Base-by-base conservation (phyloP, 768 basidiomycete genomes). In the Podaxis pistillaris region DNA sequence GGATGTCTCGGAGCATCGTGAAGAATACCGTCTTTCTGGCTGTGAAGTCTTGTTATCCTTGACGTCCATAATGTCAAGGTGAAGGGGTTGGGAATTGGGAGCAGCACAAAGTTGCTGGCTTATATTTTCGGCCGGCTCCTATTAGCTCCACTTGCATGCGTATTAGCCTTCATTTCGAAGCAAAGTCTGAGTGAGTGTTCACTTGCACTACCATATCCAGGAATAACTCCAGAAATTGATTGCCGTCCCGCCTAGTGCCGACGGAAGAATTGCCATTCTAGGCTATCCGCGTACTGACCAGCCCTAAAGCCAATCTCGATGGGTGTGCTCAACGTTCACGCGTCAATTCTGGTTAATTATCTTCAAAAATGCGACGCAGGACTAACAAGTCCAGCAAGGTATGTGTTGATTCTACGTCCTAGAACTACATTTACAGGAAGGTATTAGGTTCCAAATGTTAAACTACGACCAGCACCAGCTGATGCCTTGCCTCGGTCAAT, bases 391-490 rank as follows among this genome's bases (percentile, higher is more conserved):
- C 88, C 4, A 79, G 79, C 75, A 90, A 88, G 77, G 88, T 83
- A 63, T 2, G 66, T 63, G 1, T 33, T 37, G 13, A 22, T 17
- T 22, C 30, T 12, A 26, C 51, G 41, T 7, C 13, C 3, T 17
- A 11, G 22, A 22, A 51, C 9, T 37, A 37, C 46, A 8, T n/a
- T 36, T 3, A 22, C 12, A 13, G 37, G 11, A 56, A 1, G 36
- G 28, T 30, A 6, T 24, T 57, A 93, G 91, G 90, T 93, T 15
- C 91, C 91, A 2, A 89, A 89, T 77, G 91, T 93, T 65, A 91
- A 88, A 65, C 82, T 93, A 64, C 86, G 91, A 19, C 91, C 91
- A 2, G 85, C 84, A 12, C 80, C 79, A 60, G 73, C 73, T 64
- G 72, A 68, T 49, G 69, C 75, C 52, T 67, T 74, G 53, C 64